Evolutionary conservation across 2,329 filamentous ascomycete genomes (phyloP).

Genomic region (Cryoendolithus antarcticus): DNA sequence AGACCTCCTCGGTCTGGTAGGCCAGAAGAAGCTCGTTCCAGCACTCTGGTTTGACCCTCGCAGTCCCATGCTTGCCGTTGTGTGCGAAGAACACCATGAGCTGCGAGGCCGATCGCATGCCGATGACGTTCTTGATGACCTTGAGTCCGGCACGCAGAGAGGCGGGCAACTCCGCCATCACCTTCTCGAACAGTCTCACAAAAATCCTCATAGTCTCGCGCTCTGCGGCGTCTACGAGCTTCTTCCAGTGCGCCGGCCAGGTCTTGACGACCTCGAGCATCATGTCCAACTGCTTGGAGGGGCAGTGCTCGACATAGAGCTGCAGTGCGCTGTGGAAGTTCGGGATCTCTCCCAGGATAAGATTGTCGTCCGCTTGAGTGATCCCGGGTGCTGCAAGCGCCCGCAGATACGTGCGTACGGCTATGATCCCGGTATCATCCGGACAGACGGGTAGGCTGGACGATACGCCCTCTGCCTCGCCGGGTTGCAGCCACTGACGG

Average conservation of each 20-base stretch:
- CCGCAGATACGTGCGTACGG: neutral
- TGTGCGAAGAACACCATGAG: conserved; percentile 3
- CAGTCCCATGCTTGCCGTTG: neutral
- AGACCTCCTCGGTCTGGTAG: neutral
- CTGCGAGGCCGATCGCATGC: too few relatives aligned
- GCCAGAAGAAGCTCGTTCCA: conserved; percentile 1
- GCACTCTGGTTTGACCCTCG: neutral
- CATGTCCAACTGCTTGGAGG: too few relatives aligned
- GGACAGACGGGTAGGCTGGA: neutral
- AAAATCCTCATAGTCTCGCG: too few relatives aligned
- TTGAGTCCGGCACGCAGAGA: too few relatives aligned
- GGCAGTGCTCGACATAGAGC: neutral
- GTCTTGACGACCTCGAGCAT: too few relatives aligned
- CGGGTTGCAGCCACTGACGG: neutral
- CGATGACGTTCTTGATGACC: too few relatives aligned
- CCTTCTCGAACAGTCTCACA: too few relatives aligned
- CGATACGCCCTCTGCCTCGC: too few relatives aligned
- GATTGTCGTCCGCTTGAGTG: neutral
- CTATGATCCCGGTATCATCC: neutral
- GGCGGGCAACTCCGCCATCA: too few relatives aligned
- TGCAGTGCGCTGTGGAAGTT: neutral
- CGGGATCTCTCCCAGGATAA: neutral
- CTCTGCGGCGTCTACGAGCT: too few relatives aligned
- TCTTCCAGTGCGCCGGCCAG: too few relatives aligned
- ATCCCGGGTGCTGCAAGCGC: neutral